Percentiles rank a stretch among this genome's conserved stretches.
These are phyloP conservation scores for Vitis cinerea DNA, from an alignment of 164 flowering plant genomes.

Conservation along the genomic window DNA sequence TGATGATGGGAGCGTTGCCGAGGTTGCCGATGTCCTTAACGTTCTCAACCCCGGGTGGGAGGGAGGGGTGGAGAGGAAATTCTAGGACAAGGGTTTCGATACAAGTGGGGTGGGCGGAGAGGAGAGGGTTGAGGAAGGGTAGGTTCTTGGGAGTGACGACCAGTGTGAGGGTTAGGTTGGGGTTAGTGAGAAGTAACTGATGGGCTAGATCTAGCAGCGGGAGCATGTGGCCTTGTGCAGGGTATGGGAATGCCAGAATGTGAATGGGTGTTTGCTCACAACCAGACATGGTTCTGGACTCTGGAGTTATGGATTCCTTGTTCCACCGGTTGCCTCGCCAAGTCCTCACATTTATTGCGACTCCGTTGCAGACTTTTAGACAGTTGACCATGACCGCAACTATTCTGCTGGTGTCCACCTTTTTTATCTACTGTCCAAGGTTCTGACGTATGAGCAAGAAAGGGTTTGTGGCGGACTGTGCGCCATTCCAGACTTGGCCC, in stretches of 20 bases:
- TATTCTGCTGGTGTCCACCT: too few relatives aligned
- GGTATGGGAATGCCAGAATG: slow-evolving; percentile 60
- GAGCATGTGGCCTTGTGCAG: slow-evolving; percentile 76
- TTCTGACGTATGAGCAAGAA: too few relatives aligned
- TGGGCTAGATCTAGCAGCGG: slow-evolving; percentile 59
- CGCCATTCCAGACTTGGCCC: too few relatives aligned
- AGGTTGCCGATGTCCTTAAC: slow-evolving; percentile 37
- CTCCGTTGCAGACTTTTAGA: too few relatives aligned
- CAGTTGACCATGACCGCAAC: too few relatives aligned
- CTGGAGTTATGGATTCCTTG: too few relatives aligned
- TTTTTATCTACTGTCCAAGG: too few relatives aligned
- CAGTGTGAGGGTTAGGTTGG: slow-evolving; percentile 44
- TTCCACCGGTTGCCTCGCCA: too few relatives aligned
- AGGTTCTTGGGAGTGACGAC: slow-evolving; percentile 67
- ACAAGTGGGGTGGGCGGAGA: slow-evolving; percentile 30
- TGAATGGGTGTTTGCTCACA: slow-evolving; percentile 15
- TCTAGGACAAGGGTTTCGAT: slow-evolving; percentile 47
- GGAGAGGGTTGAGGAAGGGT: slow-evolving; percentile 40
- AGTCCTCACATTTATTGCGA: too few relatives aligned
- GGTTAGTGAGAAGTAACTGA: slow-evolving; percentile 32
- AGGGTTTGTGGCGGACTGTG: too few relatives aligned
- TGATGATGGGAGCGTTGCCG: slow-evolving; percentile 27
- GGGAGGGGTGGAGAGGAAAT: slow-evolving; percentile 47
- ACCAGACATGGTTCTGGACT: too few relatives aligned
- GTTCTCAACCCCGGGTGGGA: slow-evolving; percentile 56